phyloP scores from a whole-genome alignment of 768 basidiomycete species.

The Xerocomellus chrysenteron region DNA sequence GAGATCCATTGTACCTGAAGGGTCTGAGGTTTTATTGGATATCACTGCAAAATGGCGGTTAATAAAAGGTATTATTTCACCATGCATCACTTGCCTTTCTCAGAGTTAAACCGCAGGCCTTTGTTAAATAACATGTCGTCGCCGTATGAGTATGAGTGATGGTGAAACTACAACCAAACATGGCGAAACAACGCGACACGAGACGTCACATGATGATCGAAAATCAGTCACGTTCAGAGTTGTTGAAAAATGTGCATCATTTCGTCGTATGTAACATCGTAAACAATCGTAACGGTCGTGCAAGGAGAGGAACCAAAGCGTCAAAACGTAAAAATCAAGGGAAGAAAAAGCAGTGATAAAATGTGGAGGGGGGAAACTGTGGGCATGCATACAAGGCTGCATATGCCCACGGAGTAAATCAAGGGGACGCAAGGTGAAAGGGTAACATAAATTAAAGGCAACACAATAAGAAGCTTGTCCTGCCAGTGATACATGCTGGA shows the following conservation, averaged over 20 bases:
- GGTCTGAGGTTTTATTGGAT: constrained; percentile 39
- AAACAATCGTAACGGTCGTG: constrained; percentile 26
- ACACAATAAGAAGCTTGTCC: constrained; percentile 23
- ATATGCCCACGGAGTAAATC: not conserved
- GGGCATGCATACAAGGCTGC: constrained; percentile 3
- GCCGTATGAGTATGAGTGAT: not conserved
- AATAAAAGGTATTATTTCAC: not conserved
- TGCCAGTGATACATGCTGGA: constrained; percentile 12
- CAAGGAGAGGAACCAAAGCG: constrained; percentile 2
- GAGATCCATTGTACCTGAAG: constrained; percentile 37
- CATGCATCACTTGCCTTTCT: constrained; percentile 11
- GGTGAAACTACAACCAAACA: constrained; percentile 19
- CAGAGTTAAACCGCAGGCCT: constrained; percentile 37
- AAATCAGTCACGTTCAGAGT: constrained; percentile 17
- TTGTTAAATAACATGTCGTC: constrained; percentile 42
- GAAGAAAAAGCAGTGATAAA: constrained; percentile 8
- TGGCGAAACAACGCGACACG: constrained; percentile 19
- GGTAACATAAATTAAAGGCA: constrained; percentile 20
- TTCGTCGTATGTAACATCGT: constrained; percentile 30
- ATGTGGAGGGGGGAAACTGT: not conserved
- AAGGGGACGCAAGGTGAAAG: constrained; percentile 10
- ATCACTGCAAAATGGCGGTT: not conserved
- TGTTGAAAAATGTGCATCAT: constrained; percentile 19
- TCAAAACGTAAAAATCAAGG: constrained; percentile 8
- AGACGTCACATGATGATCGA: constrained; percentile 24